Evolutionary conservation across 441 rosid species (phyloP), one percentile per base, ranked within the genome.

Genomic region (Jatropha podagrica): DNA sequence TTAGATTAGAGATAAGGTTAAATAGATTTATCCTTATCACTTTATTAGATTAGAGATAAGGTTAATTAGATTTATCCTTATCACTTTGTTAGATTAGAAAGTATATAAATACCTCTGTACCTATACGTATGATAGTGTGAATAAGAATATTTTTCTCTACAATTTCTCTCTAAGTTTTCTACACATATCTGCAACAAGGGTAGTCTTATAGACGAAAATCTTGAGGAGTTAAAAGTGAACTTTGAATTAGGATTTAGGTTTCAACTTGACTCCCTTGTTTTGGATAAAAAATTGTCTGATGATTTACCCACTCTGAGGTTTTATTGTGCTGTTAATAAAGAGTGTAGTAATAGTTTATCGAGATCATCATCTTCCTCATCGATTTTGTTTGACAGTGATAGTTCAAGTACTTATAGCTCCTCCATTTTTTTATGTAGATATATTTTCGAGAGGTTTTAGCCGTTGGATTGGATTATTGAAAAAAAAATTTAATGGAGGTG

Each of bases 231-330:
- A 15, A 91, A 83, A 46, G 98, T 86, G 0, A 89, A 90, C 32
- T 85, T 94, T 60, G 97, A 94, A 71, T 82, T 92, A 4, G 97
- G 97, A 6, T 95, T 94, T 63, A 92, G 92, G 23, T 92, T 92
- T 76, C 79, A 73, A 9, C 79, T 81, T 0, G 91, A 95, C 73
- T 90, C 94, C 14, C 86, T 91, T 4, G 88, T 88, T 0, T 70
- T 84, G 61, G 90, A 93, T 65, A 91, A 94, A 48, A 89, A 84
- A n/a, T 69, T 95, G 26, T 83, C 95, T 0, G 82, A 86, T 60
- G 78, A 91, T 10, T 55, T 95, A 15, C 98, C 98, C 97, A 97
- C 97, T 58, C 69, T 95, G 32, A 93, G 83, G 38, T 72, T 89
- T 32, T 95, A 83, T 80, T 88, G 93, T 12, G 89, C 94, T 26